Evolutionary conservation across 1,139 yeast genomes (phyloP), one percentile per base, ranked within the genome.

Genomic region (Kluyveromyces marxianus): DNA sequence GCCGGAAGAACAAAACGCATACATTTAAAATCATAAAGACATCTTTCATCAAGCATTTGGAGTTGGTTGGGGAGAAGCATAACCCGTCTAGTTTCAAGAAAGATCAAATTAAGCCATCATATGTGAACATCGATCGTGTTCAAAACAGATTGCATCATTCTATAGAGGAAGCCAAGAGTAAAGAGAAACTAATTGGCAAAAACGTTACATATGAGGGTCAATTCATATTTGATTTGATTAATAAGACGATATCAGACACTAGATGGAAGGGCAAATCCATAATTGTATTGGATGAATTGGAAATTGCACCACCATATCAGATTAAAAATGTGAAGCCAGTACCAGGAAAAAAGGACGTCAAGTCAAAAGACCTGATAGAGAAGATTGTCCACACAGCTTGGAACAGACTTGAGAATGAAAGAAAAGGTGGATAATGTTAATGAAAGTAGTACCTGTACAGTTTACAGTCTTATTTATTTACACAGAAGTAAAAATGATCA

Each of bases 341-440:
- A 14, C 33, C 14, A 7, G 34, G 34, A n/a, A 30, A 29, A 25
- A 69, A 67, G 25, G 63, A 55, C 8, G 55, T 67, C 32, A 59
- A 53, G 27, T 74, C 78, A 24, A 58, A 73, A 31, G 67, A 68
- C 24, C 67, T 77, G 49, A 75, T 83, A 26, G 74, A 71, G 56
- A 70, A 72, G 53, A 72, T 78, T 44, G 75, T 82, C 27, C 74
- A 73, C 49, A 80, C 76, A 48, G 75, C 76, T 32, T 77, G 84
- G 80, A 67, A 70, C 41, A 74, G 71, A 49, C 62, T 77, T 49
- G 79, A 74, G 49, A 62, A 59, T 42, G 70, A 71, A 48, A 71
- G 70, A 53, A 77, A 79, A 57, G 88, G 88, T n/a, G 88, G 88
- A 41, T 81, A 57, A 66, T 30, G 35, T 25, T 21, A 35, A 35